A percentile compares a stretch with the other conserved stretches of the same genome.
Evolutionary conservation across 768 basidiomycete species (phyloP).

Genomic region (Tephrocybe sp.): DNA sequence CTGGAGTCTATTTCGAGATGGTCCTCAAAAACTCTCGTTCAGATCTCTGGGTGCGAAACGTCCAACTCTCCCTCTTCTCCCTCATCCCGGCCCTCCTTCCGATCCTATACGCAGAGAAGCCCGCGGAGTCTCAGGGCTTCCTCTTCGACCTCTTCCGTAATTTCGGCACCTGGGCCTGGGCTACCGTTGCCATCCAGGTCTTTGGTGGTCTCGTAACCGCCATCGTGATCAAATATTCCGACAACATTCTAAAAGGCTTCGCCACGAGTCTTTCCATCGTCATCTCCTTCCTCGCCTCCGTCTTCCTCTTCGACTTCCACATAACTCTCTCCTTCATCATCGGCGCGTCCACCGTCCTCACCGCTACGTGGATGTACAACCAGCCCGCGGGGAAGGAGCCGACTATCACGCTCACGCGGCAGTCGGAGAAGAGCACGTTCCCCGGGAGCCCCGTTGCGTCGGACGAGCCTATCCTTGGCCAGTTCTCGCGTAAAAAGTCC

Average conservation of each 20-base stretch:
- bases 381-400: conserved; percentile 49
- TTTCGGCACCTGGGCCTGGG: conserved; percentile 96
- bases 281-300: conserved; percentile 91
- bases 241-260: conserved; percentile 96
- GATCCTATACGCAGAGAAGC: conserved; percentile 55
- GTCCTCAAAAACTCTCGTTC: conserved; percentile 82
- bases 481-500: conserved; percentile 47
- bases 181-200: conserved; percentile 87
- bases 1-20: conserved; percentile 95
- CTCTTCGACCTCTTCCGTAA: conserved; percentile 70
- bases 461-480: conserved; percentile 60
- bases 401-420: conserved; percentile 24
- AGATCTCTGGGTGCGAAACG: conserved; percentile 90
- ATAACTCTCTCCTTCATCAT: conserved; percentile 88
- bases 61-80: conserved; percentile 87
- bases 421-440: conserved; percentile 27
- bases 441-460: conserved; percentile 38
- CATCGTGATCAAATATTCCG: conserved; percentile 95
- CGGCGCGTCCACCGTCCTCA: conserved; percentile 82
- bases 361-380: conserved; percentile 95
- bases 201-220: conserved; percentile 94
- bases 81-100: conserved; percentile 87
- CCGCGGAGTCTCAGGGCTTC: conserved; percentile 45
- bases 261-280: conserved; percentile 94
- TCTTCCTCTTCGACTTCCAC: conserved; percentile 85